Percentiles rank a stretch among this genome's conserved stretches.
These are phyloP conservation scores for Phytophthora podocarpi DNA, from an alignment of 352 stramenopile species.

Conservation along the genomic window DNA sequence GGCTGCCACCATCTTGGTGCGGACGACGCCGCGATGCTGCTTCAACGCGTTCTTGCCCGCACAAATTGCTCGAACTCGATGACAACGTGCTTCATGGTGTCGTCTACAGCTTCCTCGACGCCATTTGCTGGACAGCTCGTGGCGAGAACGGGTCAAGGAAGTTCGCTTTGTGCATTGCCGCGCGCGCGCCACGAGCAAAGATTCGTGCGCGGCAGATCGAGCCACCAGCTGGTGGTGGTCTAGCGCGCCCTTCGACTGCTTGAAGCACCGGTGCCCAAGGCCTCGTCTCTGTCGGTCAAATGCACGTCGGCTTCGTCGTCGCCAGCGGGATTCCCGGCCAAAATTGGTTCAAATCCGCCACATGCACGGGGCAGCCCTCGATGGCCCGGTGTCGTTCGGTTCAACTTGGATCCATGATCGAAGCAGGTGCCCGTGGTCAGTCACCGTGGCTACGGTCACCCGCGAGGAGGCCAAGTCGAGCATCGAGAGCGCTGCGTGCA, in stretches of 20 bases:
- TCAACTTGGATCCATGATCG: conserved; percentile 4
- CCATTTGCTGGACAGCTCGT: conserved; percentile 13
- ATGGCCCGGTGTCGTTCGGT: neutral
- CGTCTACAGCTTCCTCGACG: conserved; percentile 10
- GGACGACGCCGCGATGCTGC: conserved; percentile 8
- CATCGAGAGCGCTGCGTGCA: too few relatives aligned
- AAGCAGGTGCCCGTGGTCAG: conserved; percentile 5
- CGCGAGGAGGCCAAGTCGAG: conserved; percentile 3
- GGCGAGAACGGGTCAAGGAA: conserved; percentile 5
- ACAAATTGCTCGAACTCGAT: conserved; percentile 25
- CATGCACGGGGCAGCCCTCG: conserved; percentile 20
- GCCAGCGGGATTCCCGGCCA: conserved; percentile 18
- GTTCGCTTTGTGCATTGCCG: neutral
- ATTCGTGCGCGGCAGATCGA: neutral
- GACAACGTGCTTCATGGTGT: conserved; percentile 28
- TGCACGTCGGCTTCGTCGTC: conserved; percentile 20
- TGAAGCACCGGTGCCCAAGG: conserved; percentile 5
- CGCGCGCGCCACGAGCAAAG: conserved; percentile 5
- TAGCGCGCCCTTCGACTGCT: too few relatives aligned
- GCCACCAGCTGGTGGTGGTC: too few relatives aligned
- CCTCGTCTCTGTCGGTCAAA: conserved; percentile 13
- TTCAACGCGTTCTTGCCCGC: neutral
- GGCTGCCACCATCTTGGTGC: conserved; percentile 29
- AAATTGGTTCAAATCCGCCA: conserved; percentile 13
- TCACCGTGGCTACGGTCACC: neutral